Percentiles rank a stretch among this genome's conserved stretches.
phyloP scores from a whole-genome alignment of 2,329 filamentous ascomycete species.

The Chrysoporthe austroafricana region DNA sequence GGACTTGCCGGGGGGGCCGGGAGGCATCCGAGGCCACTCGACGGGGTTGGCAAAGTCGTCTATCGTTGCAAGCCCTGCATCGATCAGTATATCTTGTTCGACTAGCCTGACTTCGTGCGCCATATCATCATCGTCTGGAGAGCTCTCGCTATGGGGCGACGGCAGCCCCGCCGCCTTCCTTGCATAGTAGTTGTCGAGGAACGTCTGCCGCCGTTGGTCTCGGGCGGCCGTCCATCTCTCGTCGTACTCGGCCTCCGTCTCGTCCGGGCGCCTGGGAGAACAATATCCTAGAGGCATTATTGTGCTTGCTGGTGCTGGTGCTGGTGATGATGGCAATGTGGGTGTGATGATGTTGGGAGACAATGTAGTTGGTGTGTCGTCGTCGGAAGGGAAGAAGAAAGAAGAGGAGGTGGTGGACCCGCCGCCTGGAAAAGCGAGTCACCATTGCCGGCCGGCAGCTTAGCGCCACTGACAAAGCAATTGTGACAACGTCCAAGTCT shows the following conservation, averaged over 20 bases:
- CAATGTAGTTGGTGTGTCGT: too few species aligned
- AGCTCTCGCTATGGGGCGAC: too few species aligned
- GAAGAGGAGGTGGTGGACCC: too few species aligned
- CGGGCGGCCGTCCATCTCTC: conserved; percentile 3
- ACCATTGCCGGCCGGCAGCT: too few species aligned
- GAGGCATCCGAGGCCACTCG: neutral
- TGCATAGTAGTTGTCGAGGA: conserved; percentile 6
- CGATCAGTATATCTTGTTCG: conserved; percentile 3
- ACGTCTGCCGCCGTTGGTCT: conserved; percentile 5
- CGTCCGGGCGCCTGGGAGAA: conserved; percentile 2
- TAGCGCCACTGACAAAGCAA: too few species aligned
- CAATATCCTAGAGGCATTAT: neutral
- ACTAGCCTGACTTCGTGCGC: neutral
- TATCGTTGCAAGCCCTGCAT: neutral
- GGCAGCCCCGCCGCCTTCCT: neutral
- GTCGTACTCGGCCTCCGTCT: conserved; percentile 8
- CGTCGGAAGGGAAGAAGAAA: too few species aligned
- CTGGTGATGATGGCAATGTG: neutral
- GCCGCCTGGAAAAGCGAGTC: too few species aligned
- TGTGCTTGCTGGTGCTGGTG: neutral
- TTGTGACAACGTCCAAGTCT: too few species aligned
- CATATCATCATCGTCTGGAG: neutral
- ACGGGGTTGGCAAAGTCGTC: neutral
- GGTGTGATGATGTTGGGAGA: too few species aligned
- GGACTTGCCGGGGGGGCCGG: conserved; percentile 9